These are phyloP conservation scores for Exophiala dermatitidis DNA, from an alignment of 2,329 filamentous ascomycete species.

Conservation along the genomic window DNA sequence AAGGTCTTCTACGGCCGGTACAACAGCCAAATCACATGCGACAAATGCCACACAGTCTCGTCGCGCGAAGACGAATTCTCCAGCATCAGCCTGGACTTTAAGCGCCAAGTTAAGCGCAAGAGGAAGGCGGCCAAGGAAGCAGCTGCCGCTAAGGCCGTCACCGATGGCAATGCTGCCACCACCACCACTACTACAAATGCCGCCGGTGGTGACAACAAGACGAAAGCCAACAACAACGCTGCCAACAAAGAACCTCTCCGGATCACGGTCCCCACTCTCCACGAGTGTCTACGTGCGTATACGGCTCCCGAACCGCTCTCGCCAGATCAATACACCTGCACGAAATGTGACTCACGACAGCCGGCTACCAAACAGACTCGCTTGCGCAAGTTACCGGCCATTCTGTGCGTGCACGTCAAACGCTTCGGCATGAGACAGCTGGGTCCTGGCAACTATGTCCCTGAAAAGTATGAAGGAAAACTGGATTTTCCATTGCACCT, in stretches of 20 bases:
- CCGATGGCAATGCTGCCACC: conserved; percentile 2
- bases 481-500: conserved; percentile 80
- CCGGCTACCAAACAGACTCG: conserved; percentile 77
- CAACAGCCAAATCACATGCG: conserved; percentile 83
- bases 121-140: conserved; percentile 22
- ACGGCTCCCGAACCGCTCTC: conserved; percentile 70
- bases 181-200: conserved; percentile 4
- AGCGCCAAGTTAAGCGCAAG: conserved; percentile 55
- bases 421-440: conserved; percentile 27
- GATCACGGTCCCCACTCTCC: conserved; percentile 49
- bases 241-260: conserved; percentile 29
- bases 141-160: conserved; percentile 7
- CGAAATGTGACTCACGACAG: conserved; percentile 63
- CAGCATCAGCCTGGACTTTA: conserved; percentile 82
- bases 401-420: conserved; percentile 88
- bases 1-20: conserved; percentile 91
- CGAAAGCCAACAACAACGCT: neutral
- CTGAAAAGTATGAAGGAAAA: conserved; percentile 76
- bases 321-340: conserved; percentile 68
- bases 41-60: conserved; percentile 74
- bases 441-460: conserved; percentile 9
- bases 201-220: neutral
- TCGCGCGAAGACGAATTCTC: conserved; percentile 82
- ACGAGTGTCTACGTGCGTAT: conserved; percentile 79
- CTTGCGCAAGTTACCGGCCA: conserved; percentile 78